Evolutionary conservation across 257 asterid genomes (phyloP), one percentile per base, ranked within the genome.

Genomic region (Capsicum pubescens): DNA sequence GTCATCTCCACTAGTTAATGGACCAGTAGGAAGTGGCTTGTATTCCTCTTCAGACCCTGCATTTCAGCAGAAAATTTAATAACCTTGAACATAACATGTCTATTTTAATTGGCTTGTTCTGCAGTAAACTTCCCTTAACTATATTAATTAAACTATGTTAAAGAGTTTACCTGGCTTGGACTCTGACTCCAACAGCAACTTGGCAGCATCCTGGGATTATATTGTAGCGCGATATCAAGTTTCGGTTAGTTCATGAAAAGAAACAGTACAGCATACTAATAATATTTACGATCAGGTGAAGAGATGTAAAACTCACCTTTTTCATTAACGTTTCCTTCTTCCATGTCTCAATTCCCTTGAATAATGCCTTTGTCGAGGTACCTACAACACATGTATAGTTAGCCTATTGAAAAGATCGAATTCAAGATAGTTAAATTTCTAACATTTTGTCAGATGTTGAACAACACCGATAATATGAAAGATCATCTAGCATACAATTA

Each of bases 271-370:
- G 17, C 3, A 26, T 7, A 32, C 58, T 12, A 55, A 13, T 10
- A 5, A 3, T 11, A 7, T 32, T 10, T 36, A 4, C 26, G 57
- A 36, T 26, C 14, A 26, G 32, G 17, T 17, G 13, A 59, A 17
- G 2, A 36, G 52, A 50, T 21, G 44, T 57, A 61, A 60, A 58
- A 14, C 85, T 83, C 21, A 86, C 89, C 84, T 67, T 83, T 81
- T 83, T 88, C 86, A 86, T 84, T 68, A 55, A 21, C 3, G 87
- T 86, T 79, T 88, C 90, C 83, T 84, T 88, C 81, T 86, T 88
- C 90, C 90, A 88, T 82, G 89, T 88, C 42, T 88, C 90, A 16
- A 88, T 78, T 61, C 90, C 90, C 69, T 88, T 88, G 57, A 79
- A 59, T 32, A 82, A 80, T n/a, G 90, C 89, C 81, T 88, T 88